Conservation (phyloP, 2,329 filamentous ascomycete species). For the Neonectria faginata region DNA sequence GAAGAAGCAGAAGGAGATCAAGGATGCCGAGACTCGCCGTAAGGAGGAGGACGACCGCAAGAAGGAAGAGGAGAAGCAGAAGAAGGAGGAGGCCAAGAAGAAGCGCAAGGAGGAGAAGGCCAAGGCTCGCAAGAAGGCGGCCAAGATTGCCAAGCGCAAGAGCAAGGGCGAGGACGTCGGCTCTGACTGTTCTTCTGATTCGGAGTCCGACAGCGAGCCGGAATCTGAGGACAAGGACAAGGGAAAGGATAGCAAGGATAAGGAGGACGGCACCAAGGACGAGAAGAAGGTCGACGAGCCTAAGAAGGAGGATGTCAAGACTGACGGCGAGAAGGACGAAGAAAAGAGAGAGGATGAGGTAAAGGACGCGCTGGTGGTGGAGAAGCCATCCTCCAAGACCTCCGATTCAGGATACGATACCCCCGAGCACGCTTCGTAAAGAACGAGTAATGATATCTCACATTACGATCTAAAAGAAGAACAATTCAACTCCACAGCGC, state of each 20-base stretch:
- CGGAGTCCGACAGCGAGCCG: constrained; percentile 40
- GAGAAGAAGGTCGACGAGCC: constrained; percentile 29
- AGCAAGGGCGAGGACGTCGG: constrained; percentile 38
- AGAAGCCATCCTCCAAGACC: constrained; percentile 44
- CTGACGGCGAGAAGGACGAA: constrained; percentile 12
- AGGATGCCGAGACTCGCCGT: constrained; percentile 56
- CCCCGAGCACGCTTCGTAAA: constrained; percentile 38
- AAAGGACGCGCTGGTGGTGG: constrained; percentile 12
- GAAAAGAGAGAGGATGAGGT: constrained; percentile 24
- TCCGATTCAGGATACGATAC: constrained; percentile 53
- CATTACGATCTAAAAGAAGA: constrained; percentile 7
- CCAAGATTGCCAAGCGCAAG: constrained; percentile 44
- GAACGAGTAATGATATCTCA: constrained; percentile 19
- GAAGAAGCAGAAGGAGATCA: constrained; percentile 59
- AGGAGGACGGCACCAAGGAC: constrained; percentile 6
- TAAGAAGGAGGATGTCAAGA: constrained; percentile 11
- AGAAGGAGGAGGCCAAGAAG: constrained; percentile 44
- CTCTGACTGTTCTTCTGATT: constrained; percentile 36
- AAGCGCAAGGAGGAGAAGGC: constrained; percentile 44
- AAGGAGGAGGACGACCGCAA: constrained; percentile 48
- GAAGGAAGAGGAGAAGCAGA: constrained; percentile 46
- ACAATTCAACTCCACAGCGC: background rate
- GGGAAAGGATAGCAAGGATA: constrained; percentile 3
- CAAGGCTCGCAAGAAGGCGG: constrained; percentile 41
- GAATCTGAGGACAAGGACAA: constrained; percentile 37